These are phyloP conservation scores for Vishniacozyma victoriae DNA, from an alignment of 768 basidiomycete genomes.

Conservation along the genomic window DNA sequence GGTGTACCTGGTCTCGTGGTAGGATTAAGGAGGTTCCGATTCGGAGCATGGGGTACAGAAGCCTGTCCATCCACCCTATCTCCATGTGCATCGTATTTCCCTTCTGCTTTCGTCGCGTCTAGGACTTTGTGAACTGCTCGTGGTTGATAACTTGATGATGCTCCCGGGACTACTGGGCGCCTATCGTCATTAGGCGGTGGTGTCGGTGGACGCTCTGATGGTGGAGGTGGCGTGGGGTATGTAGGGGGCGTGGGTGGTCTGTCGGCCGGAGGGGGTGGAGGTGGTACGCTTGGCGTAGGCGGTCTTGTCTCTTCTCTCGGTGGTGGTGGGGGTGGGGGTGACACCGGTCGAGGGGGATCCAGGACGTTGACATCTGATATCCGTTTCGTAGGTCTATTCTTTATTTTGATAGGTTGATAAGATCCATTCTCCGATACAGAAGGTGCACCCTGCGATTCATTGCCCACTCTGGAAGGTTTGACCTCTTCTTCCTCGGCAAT, in stretches of 20 bases:
- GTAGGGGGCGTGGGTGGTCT: slow-evolving; percentile 17
- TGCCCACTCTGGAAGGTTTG: too few relatives aligned
- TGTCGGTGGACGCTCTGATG: slow-evolving; percentile 3
- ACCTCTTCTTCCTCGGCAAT: too few relatives aligned
- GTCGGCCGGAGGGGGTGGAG: background rate
- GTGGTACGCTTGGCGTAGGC: background rate
- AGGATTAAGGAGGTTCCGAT: slow-evolving; percentile 58
- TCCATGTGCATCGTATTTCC: slow-evolving; percentile 49
- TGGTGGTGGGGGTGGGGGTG: slow-evolving; percentile 3
- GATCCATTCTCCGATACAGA: too few relatives aligned
- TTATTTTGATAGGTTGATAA: slow-evolving; percentile 4
- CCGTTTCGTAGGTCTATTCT: slow-evolving; percentile 11
- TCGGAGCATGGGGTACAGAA: slow-evolving; percentile 63
- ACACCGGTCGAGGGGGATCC: slow-evolving; percentile 4
- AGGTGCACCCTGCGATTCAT: too few relatives aligned
- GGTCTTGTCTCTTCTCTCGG: too few relatives aligned
- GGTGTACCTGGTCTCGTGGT: slow-evolving; percentile 57
- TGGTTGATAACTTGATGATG: slow-evolving; percentile 51
- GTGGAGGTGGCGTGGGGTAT: background rate
- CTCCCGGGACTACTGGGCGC: slow-evolving; percentile 50
- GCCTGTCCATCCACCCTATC: slow-evolving; percentile 49
- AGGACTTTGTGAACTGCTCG: slow-evolving; percentile 1
- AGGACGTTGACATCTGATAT: slow-evolving; percentile 1
- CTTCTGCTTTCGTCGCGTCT: slow-evolving; percentile 33
- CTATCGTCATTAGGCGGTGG: slow-evolving; percentile 48